Conservation (phyloP, 306 rosid species). For the Macrotyloma uniflorum region DNA sequence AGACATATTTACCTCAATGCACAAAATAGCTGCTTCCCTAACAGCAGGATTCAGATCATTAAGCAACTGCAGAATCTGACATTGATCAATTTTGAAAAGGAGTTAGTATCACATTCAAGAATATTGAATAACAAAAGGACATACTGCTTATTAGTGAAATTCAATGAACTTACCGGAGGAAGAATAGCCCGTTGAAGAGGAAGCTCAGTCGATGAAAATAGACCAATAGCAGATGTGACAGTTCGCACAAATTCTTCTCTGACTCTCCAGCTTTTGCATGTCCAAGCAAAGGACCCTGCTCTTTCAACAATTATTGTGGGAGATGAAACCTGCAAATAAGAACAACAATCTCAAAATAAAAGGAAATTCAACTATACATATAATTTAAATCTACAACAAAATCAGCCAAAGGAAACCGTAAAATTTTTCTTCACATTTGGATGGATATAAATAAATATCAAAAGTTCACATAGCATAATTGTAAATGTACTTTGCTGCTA, state of each 20-base stretch:
- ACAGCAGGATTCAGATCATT: constrained; percentile 87
- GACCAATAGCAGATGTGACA: constrained; percentile 90
- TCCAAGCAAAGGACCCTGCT: constrained; percentile 97
- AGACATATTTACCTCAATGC: constrained; percentile 78
- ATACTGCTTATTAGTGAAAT: constrained; percentile 13
- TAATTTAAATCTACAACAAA: constrained; percentile 29
- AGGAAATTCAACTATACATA: constrained; percentile 14
- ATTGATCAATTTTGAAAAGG: constrained; percentile 16
- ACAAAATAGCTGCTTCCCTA: constrained; percentile 87
- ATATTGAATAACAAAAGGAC: constrained; percentile 1
- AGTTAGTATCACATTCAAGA: constrained; percentile 24
- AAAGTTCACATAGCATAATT: constrained; percentile 17
- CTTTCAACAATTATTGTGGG: constrained; percentile 98
- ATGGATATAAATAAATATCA: constrained; percentile 6
- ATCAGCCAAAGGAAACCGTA: background rate
- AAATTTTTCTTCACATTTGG: constrained; percentile 11
- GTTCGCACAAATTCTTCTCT: constrained; percentile 97
- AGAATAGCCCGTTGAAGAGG: constrained; percentile 91
- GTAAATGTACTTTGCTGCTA: background rate
- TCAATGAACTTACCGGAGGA: constrained; percentile 74
- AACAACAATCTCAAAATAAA: constrained; percentile 22
- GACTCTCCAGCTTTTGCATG: constrained; percentile 95
- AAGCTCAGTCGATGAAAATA: constrained; percentile 91
- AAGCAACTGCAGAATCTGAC: constrained; percentile 92
- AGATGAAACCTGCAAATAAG: constrained; percentile 77